These are phyloP conservation scores for Bipolaris victoriae DNA, from an alignment of 2,329 filamentous ascomycete genomes.

Conservation along the genomic window DNA sequence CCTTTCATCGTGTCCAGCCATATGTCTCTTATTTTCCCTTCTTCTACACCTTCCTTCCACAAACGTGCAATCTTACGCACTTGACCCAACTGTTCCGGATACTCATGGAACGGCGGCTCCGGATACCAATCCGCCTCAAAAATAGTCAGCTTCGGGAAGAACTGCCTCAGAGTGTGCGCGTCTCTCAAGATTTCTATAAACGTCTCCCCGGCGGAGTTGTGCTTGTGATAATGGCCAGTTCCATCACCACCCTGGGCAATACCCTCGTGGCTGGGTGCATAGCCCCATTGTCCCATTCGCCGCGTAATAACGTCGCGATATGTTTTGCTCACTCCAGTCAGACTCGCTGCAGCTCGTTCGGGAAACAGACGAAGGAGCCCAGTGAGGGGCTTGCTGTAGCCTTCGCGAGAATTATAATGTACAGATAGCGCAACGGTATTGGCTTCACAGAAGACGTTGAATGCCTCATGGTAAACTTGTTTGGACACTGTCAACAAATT, in stretches of 20 bases:
- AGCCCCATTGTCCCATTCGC: neutral
- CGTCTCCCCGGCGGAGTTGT: constrained; percentile 2
- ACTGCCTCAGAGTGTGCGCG: constrained; percentile 13
- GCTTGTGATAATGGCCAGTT: neutral
- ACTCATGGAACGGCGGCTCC: neutral
- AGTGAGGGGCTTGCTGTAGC: constrained; percentile 1
- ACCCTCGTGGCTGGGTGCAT: constrained; percentile 4
- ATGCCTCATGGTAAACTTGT: constrained; percentile 30
- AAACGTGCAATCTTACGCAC: neutral
- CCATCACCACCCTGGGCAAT: neutral
- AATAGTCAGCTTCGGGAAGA: constrained; percentile 21
- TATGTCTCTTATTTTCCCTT: constrained; percentile 4
- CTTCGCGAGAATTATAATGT: neutral
- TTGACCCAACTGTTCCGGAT: neutral
- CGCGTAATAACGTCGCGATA: constrained; percentile 1
- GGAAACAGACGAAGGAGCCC: constrained; percentile 26
- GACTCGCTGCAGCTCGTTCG: constrained; percentile 7
- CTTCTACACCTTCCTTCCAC: neutral
- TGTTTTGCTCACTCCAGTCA: constrained; percentile 2
- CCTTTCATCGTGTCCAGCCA: constrained; percentile 19
- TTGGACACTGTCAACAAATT: constrained; percentile 24
- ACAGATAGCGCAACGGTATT: constrained; percentile 18
- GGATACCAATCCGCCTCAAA: constrained; percentile 18
- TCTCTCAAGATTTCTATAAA: constrained; percentile 20
- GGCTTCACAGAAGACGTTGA: constrained; percentile 20